Percentiles rank a stretch among this genome's conserved stretches.
phyloP scores from a whole-genome alignment of 352 stramenopile species.

The Phytophthora pini region DNA sequence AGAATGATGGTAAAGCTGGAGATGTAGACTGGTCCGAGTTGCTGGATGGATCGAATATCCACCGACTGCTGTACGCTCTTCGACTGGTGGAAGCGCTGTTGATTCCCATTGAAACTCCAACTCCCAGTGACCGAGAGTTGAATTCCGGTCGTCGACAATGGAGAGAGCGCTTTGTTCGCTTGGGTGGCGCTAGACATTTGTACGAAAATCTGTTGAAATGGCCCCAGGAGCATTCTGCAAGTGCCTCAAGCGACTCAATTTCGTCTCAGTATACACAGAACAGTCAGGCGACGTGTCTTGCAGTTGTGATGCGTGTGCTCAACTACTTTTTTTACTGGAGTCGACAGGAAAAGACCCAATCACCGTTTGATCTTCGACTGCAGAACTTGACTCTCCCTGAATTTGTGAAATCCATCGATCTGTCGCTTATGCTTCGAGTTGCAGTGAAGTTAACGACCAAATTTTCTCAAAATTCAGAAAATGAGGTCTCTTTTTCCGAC shows the following conservation, averaged over 20 bases:
- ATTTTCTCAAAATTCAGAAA: constrained; percentile 12
- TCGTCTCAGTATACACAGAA: constrained; percentile 43
- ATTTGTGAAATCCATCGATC: constrained; percentile 42
- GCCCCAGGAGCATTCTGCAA: constrained; percentile 1
- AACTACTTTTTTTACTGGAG: constrained; percentile 52
- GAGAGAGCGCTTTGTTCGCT: constrained; percentile 78
- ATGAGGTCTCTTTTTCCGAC: constrained; percentile 19
- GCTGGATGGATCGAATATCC: constrained; percentile 51
- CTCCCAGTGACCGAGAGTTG: constrained; percentile 9
- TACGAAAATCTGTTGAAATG: constrained; percentile 46
- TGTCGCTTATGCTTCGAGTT: constrained; percentile 17
- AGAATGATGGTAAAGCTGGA: constrained; percentile 7
- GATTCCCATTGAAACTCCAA: constrained; percentile 40
- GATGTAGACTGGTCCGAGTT: constrained; percentile 54
- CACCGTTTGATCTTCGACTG: constrained; percentile 44
- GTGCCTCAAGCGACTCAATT: background rate
- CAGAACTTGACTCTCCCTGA: constrained; percentile 37
- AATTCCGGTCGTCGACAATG: constrained; percentile 70
- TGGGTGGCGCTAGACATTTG: constrained; percentile 61
- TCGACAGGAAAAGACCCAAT: constrained; percentile 10
- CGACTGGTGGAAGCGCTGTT: constrained; percentile 75
- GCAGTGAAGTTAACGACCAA: constrained; percentile 13
- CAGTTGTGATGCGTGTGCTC: constrained; percentile 52
- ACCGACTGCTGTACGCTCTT: constrained; percentile 72
- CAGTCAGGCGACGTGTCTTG: constrained; percentile 55